These are phyloP conservation scores for Chlorella sp. DNA, from an alignment of 139 green algal genomes.

Conservation along the genomic window DNA sequence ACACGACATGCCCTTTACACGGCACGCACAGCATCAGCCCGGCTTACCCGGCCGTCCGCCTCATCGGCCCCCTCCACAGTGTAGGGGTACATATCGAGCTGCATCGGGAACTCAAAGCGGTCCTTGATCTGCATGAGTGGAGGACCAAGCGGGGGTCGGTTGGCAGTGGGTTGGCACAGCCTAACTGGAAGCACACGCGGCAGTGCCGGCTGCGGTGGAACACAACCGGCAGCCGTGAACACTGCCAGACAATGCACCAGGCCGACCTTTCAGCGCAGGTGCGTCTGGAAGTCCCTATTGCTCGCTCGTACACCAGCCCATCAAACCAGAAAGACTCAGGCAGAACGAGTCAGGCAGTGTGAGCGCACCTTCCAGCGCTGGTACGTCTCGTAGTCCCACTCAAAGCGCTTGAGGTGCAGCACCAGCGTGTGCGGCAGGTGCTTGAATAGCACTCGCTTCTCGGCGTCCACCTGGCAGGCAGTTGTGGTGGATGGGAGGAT, in stretches of 20 bases:
- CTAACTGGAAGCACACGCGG: too few relatives aligned
- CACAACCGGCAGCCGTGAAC: too few relatives aligned
- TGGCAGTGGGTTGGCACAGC: too few relatives aligned
- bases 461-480: conserved; percentile 66
- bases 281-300: conserved; percentile 90
- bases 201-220: too few relatives aligned
- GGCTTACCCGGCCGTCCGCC: conserved; percentile 44
- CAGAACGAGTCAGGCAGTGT: too few relatives aligned
- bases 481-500: too few relatives aligned
- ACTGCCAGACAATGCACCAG: background rate
- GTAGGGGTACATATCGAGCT: conserved; percentile 89
- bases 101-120: conserved; percentile 89
- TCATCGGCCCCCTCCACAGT: conserved; percentile 78
- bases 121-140: conserved; percentile 55
- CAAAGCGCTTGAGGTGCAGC: conserved; percentile 98
- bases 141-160: too few relatives aligned
- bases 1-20: too few relatives aligned
- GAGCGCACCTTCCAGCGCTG: conserved; percentile 88
- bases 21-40: too few relatives aligned
- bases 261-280: conserved; percentile 85
- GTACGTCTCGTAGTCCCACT: conserved; percentile 95
- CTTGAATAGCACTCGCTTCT: conserved; percentile 82
- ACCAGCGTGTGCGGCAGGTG: conserved; percentile 86
- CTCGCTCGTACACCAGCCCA: too few relatives aligned
- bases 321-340: too few relatives aligned